These are phyloP conservation scores for Cenchrus americanus DNA, from an alignment of 176 grass and related monocot species.

Conservation along the genomic window DNA sequence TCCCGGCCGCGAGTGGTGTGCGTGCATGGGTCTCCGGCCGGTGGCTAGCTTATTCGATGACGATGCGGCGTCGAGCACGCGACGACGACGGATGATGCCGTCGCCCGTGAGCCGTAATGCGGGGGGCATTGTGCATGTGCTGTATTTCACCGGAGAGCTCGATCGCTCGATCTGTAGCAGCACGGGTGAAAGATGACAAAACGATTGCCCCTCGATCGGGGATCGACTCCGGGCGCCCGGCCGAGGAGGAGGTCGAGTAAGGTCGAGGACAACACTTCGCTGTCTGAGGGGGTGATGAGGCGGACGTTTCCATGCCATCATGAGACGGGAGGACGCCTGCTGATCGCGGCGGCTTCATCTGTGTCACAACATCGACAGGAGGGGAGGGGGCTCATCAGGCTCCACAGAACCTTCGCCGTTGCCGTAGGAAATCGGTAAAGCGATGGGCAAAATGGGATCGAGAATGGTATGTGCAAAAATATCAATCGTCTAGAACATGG, in stretches of 20 bases:
- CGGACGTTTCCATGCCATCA: constrained; percentile 10
- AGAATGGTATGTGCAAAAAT: background rate
- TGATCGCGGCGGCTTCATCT: background rate
- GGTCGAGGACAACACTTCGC: background rate
- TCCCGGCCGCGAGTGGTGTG: too few species aligned
- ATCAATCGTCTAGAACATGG: background rate
- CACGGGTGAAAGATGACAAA: background rate
- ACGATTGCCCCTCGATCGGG: background rate
- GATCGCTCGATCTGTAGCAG: background rate
- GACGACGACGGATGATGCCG: too few species aligned
- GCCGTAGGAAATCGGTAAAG: background rate
- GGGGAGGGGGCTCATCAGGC: background rate
- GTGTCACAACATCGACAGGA: background rate
- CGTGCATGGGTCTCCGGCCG: too few species aligned
- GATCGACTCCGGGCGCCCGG: too few species aligned
- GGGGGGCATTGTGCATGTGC: background rate
- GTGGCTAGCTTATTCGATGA: too few species aligned
- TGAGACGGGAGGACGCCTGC: background rate
- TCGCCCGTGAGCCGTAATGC: background rate
- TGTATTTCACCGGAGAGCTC: background rate
- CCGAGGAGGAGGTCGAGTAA: too few species aligned
- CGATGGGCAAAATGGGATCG: background rate
- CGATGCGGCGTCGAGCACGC: too few species aligned
- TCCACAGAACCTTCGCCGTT: background rate
- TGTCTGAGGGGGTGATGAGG: constrained; percentile 25